Base-by-base conservation (phyloP, 805 yeast genomes). In the Lipomyces japonicus region DNA sequence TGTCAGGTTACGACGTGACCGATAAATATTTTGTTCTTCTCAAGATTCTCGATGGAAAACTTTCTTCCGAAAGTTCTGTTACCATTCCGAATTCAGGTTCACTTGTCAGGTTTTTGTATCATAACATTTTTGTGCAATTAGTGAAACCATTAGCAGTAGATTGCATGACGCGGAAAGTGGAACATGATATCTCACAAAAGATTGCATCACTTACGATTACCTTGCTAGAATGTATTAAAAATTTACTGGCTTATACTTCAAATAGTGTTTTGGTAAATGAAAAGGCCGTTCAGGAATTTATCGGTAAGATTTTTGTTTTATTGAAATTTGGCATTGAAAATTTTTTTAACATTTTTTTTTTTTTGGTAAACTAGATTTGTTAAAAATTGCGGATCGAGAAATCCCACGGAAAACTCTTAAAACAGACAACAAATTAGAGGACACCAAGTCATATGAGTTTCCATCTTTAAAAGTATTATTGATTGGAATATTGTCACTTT, bases 381-480 rank as follows among this genome's bases (percentile, higher is more conserved):
- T 54, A 4, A 16, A 18, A 9, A 19, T 26, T 16, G 47, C 57
- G 12, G 56, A 47, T 16, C 24, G 31, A n/a, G 21, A 48, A 4
- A 36, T 51, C 32, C 50, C 55, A 6, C 49, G 54, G 16, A 23
- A 31, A 25, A 50, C 55, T 4, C 39, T 54, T 23, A 54, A 54
- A 26, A 37, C 42, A 4, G 47, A 22, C 6, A 30, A 19, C 22
- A 36, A 28, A n/a, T 24, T 18, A 19, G 41, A 25, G 14, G 37
- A 31, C 14, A n/a, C 24, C 10, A 22, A 14, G n/a, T 14, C 43
- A 4, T 49, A 22, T 12, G 58, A 54, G 40, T 82, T 84, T 53
- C 93, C 95, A 0, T 76, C 79, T 37, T 74, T 80, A 10, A 86
- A 87, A 61, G 75, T 83, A 0, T 68, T 84, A 21, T 68, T 84